A percentile compares a stretch with the other conserved stretches of the same genome.
These are phyloP conservation scores for Podospora pseudocomata DNA, from an alignment of 495 filamentous ascomycete species.

Conservation along the genomic window DNA sequence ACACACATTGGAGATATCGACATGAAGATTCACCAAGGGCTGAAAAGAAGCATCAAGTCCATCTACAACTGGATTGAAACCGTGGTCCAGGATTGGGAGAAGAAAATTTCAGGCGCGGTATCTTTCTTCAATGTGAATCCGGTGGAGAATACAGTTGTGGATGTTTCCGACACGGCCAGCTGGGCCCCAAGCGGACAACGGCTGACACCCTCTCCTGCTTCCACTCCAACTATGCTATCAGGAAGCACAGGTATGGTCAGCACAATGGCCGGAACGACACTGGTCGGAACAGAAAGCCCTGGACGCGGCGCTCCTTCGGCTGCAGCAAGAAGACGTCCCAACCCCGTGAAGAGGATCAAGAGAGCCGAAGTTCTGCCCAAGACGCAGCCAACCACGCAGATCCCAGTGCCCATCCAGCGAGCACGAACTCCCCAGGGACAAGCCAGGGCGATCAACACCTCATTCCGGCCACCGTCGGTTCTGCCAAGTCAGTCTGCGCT, in stretches of 20 bases:
- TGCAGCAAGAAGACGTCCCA: constrained; percentile 16
- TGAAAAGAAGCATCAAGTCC: constrained; percentile 27
- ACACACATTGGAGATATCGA: constrained; percentile 18
- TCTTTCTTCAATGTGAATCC: constrained; percentile 18
- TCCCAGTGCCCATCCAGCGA: constrained; percentile 23
- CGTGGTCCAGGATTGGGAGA: constrained; percentile 31
- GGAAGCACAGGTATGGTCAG: constrained; percentile 7
- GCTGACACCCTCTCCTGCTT: constrained; percentile 27
- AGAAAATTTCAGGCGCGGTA: constrained; percentile 20
- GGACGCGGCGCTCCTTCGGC: not conserved
- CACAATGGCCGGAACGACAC: not conserved
- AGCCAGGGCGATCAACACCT: not conserved
- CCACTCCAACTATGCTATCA: constrained; percentile 22
- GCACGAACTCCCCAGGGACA: constrained; percentile 20
- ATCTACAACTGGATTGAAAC: constrained; percentile 34
- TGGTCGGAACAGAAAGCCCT: constrained; percentile 11
- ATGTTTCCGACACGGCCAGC: constrained; percentile 9
- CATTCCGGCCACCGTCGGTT: constrained; percentile 9
- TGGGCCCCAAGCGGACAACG: constrained; percentile 23
- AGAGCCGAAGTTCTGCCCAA: constrained; percentile 19
- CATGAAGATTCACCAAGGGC: constrained; percentile 28
- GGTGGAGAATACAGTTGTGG: constrained; percentile 3
- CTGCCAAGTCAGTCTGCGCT: constrained; percentile 18
- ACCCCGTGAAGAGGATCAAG: constrained; percentile 22
- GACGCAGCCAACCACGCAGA: constrained; percentile 21